Evolutionary conservation across 371 early-diverging fungal species (phyloP).

Genomic region (Rhizomucor pusillus): DNA sequence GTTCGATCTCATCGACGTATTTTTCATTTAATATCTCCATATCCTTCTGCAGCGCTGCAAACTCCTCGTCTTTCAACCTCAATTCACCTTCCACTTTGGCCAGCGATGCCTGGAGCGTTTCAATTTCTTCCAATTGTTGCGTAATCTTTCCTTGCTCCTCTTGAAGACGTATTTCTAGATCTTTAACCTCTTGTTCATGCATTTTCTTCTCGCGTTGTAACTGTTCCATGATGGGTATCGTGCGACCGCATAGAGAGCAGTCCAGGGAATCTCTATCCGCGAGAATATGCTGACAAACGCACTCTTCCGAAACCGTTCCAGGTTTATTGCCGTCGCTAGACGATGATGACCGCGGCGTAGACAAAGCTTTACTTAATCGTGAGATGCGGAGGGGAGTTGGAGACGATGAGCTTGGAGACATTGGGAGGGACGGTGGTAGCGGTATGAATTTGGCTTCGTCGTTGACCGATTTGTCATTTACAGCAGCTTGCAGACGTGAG

Average conservation of each 20-base stretch:
- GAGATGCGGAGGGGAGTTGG: slow-evolving; percentile 22
- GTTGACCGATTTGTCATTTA: slow-evolving; percentile 21
- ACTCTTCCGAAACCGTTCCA: slow-evolving; percentile 13
- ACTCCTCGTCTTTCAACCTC: slow-evolving; percentile 44
- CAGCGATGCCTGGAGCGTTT: slow-evolving; percentile 35
- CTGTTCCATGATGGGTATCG: slow-evolving; percentile 51
- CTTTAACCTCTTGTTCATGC: slow-evolving; percentile 44
- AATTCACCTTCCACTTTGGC: slow-evolving; percentile 45
- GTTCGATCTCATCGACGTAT: slow-evolving; percentile 84
- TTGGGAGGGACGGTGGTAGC: slow-evolving; percentile 39
- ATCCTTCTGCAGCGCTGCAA: slow-evolving; percentile 50
- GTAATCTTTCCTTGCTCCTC: slow-evolving; percentile 46
- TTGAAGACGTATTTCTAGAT: slow-evolving; percentile 37
- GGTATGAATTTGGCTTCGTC: slow-evolving; percentile 45
- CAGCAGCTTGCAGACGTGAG: slow-evolving; percentile 53
- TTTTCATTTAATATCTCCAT: slow-evolving; percentile 63
- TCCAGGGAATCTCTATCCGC: slow-evolving; percentile 22
- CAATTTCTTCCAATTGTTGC: slow-evolving; percentile 39
- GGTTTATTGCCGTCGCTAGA: slow-evolving; percentile 2
- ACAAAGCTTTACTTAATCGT: not conserved
- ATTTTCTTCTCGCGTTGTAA: slow-evolving; percentile 44
- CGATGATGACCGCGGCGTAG: slow-evolving; percentile 14
- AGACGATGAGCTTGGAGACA: slow-evolving; percentile 39
- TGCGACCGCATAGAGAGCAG: slow-evolving; percentile 56
- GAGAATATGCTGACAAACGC: slow-evolving; percentile 44